Percentiles rank a stretch among this genome's conserved stretches.
These are phyloP conservation scores for Neospermospora avenae DNA, from an alignment of 2,329 filamentous ascomycete species.

Conservation along the genomic window DNA sequence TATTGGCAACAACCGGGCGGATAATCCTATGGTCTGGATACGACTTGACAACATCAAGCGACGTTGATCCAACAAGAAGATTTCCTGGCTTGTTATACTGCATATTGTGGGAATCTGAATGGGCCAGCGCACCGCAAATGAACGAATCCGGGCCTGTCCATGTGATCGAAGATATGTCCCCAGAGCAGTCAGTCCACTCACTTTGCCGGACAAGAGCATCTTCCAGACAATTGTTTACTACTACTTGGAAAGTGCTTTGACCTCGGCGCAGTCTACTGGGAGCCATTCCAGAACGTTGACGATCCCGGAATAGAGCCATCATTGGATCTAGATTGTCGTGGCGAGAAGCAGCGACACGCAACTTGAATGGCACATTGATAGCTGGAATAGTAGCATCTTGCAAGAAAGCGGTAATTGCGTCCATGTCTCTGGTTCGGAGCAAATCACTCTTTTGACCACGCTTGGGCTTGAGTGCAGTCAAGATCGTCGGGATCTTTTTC, in stretches of 20 bases:
- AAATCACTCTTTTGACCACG: not conserved
- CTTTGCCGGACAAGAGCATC: slow-evolving; percentile 49
- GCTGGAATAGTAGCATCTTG: not conserved
- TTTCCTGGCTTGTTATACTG: slow-evolving; percentile 66
- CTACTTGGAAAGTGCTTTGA: slow-evolving; percentile 21
- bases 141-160: slow-evolving; percentile 54
- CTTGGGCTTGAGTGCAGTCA: not conserved
- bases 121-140: slow-evolving; percentile 59
- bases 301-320: slow-evolving; percentile 18
- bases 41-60: slow-evolving; percentile 44
- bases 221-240: slow-evolving; percentile 38
- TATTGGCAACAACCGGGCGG: slow-evolving; percentile 44
- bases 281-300: slow-evolving; percentile 27
- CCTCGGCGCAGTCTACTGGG: slow-evolving; percentile 19
- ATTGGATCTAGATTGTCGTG: not conserved
- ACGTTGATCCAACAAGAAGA: slow-evolving; percentile 51
- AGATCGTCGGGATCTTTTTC: not conserved
- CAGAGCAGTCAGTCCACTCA: slow-evolving; percentile 59
- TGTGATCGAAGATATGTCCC: slow-evolving; percentile 55
- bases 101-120: slow-evolving; percentile 61
- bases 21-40: slow-evolving; percentile 56
- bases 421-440: not conserved
- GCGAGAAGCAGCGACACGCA: not conserved
- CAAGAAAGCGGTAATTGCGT: not conserved
- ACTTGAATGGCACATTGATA: not conserved